phyloP scores from a whole-genome alignment of 805 yeast genomes.

The Saccharomycopsis babjevae region DNA sequence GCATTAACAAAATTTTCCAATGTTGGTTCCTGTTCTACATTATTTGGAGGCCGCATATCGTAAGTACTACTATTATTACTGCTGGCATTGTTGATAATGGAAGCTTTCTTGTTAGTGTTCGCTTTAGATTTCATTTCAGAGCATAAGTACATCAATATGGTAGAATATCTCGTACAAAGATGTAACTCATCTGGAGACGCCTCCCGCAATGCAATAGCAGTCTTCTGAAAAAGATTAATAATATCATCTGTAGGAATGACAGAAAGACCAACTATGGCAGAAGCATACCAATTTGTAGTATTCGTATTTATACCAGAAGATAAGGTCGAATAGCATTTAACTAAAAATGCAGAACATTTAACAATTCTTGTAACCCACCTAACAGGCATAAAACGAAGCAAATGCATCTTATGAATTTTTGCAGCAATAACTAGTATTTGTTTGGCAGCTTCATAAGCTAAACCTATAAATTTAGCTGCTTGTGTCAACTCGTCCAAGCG shows the following conservation, averaged over 20 bases:
- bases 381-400: slow-evolving; percentile 77
- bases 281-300: slow-evolving; percentile 22
- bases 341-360: slow-evolving; percentile 81
- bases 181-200: slow-evolving; percentile 88
- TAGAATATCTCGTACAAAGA: slow-evolving; percentile 68
- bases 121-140: slow-evolving; percentile 52
- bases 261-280: slow-evolving; percentile 46
- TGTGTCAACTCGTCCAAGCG: slow-evolving; percentile 60
- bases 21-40: neutral
- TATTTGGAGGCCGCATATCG: neutral
- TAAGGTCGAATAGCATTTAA: slow-evolving; percentile 68
- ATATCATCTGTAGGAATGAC: slow-evolving; percentile 66
- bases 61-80: neutral
- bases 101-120: neutral
- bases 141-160: slow-evolving; percentile 64
- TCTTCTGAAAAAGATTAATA: slow-evolving; percentile 51
- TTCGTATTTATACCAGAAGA: slow-evolving; percentile 25
- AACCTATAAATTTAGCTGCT: slow-evolving; percentile 67
- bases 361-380: slow-evolving; percentile 83
- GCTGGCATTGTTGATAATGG: neutral
- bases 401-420: slow-evolving; percentile 52
- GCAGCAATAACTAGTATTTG: slow-evolving; percentile 65
- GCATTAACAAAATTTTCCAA: neutral
- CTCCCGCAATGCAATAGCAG: slow-evolving; percentile 66
- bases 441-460: slow-evolving; percentile 77